A percentile compares a stretch with the other conserved stretches of the same genome.
phyloP scores from a whole-genome alignment of 768 basidiomycete species.

The Omphalotus guepiniiformis region DNA sequence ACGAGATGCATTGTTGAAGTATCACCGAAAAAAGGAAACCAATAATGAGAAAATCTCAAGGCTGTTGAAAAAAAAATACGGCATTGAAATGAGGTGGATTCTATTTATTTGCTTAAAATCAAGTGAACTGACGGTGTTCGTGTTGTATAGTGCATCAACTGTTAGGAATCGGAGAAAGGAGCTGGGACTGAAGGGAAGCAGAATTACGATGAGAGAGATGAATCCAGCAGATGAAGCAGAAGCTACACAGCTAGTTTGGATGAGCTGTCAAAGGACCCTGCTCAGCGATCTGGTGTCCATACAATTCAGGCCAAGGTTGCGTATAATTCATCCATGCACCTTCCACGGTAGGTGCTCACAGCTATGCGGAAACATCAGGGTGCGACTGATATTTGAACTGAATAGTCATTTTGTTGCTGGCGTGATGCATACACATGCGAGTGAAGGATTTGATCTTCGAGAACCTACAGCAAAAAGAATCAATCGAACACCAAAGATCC shows the following conservation, averaged over 20 bases:
- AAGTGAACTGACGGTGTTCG: neutral
- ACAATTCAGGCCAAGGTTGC: slow-evolving; percentile 26
- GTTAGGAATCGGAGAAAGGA: neutral
- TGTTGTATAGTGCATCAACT: neutral
- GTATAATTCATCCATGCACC: slow-evolving; percentile 27
- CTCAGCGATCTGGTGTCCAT: slow-evolving; percentile 21
- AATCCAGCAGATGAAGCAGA: neutral
- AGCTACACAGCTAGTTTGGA: slow-evolving; percentile 15
- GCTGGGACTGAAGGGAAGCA: neutral
- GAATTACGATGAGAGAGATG: neutral
- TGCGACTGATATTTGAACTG: too few species aligned
- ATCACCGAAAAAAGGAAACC: neutral
- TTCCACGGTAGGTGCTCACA: slow-evolving; percentile 24
- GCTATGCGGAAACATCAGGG: too few species aligned
- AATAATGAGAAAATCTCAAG: neutral
- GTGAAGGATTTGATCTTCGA: slow-evolving; percentile 22
- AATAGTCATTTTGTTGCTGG: slow-evolving; percentile 16
- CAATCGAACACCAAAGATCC: slow-evolving; percentile 17
- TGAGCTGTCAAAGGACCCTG: slow-evolving; percentile 30
- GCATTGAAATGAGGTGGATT: neutral
- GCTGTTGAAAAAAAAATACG: neutral
- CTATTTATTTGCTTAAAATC: neutral
- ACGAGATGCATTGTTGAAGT: neutral
- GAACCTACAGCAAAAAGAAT: slow-evolving; percentile 27
- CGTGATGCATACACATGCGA: slow-evolving; percentile 26